Evolutionary conservation across 2,329 filamentous ascomycete genomes (phyloP).

Genomic region (Sporothrix mexicana): DNA sequence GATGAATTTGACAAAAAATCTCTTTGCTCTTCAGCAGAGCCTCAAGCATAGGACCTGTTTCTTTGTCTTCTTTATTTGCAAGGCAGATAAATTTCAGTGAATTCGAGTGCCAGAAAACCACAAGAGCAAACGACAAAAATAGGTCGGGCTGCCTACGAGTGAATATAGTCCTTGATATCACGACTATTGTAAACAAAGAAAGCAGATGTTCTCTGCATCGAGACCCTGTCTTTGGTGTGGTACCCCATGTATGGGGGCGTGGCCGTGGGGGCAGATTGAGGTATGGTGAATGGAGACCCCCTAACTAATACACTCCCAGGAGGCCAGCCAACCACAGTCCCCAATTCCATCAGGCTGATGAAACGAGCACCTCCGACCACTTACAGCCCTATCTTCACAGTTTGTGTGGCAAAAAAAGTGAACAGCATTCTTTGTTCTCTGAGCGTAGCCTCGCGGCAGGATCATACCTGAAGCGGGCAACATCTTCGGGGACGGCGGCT

Average conservation of each 20-base stretch:
- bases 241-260: not conserved
- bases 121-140: not conserved
- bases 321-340: not conserved
- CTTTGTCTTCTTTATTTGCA: not conserved
- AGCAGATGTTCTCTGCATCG: not conserved
- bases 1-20: no score
- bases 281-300: not conserved
- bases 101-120: not conserved
- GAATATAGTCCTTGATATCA: constrained; percentile 6
- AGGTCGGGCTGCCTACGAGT: not conserved
- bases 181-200: constrained; percentile 18
- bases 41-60: no score
- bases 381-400: not conserved
- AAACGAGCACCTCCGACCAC: not conserved
- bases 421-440: constrained; percentile 17
- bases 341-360: constrained; percentile 4
- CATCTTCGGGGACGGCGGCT: not conserved
- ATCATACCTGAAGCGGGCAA: not conserved
- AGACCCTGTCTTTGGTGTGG: not conserved
- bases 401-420: constrained; percentile 7
- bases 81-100: not conserved
- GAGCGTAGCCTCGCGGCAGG: not conserved
- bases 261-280: no score
- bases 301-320: not conserved
- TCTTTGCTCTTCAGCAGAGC: no score